These are phyloP conservation scores for Alternaria triticimaculans DNA, from an alignment of 2,329 filamentous ascomycete species.

Conservation along the genomic window DNA sequence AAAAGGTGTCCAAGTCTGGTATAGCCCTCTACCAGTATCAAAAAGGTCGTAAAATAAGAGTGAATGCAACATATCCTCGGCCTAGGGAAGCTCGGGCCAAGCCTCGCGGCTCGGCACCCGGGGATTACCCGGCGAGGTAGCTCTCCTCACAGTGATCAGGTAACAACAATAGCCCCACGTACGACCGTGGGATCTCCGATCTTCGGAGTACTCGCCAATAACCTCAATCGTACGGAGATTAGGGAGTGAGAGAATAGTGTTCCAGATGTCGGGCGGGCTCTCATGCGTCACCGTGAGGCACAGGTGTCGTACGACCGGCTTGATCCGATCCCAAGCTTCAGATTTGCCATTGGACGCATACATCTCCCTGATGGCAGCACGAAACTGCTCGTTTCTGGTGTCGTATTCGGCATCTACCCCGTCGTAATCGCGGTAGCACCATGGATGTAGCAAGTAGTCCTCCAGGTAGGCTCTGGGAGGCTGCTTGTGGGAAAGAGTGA, in stretches of 20 bases:
- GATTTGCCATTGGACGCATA: background rate
- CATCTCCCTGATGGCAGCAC: background rate
- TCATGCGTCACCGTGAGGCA: background rate
- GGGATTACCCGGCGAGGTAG: too few species aligned
- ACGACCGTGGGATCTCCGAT: too few species aligned
- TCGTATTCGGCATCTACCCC: background rate
- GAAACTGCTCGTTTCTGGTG: background rate
- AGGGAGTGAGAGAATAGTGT: background rate
- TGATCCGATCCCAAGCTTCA: background rate
- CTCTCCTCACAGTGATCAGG: too few species aligned
- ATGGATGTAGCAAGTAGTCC: background rate
- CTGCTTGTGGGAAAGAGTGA: background rate
- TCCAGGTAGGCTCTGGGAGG: background rate
- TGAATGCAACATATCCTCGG: too few species aligned
- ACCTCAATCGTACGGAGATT: background rate
- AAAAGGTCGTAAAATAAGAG: too few species aligned
- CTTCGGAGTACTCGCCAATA: background rate
- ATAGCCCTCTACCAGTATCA: too few species aligned
- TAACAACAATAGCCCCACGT: too few species aligned
- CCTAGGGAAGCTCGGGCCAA: too few species aligned
- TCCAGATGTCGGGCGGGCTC: background rate
- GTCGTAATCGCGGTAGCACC: background rate
- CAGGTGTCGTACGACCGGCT: background rate
- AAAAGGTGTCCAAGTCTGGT: too few species aligned
- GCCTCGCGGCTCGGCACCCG: too few species aligned